Evolutionary conservation across 2,329 filamentous ascomycete species (phyloP).

Genomic region (Aspergillus awamori): DNA sequence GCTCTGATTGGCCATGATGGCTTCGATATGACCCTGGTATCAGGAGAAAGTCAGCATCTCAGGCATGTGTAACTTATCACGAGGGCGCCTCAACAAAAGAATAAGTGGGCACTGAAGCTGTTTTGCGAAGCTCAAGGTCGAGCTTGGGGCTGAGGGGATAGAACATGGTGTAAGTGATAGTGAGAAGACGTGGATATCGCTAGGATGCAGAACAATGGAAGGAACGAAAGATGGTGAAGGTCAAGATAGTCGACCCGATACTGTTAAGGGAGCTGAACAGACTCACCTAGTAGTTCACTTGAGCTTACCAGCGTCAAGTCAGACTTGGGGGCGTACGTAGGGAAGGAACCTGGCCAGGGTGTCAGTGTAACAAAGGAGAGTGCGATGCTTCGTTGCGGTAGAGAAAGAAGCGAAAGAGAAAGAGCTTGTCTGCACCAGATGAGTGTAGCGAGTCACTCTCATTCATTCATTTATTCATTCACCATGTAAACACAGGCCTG

Average conservation of each 20-base stretch:
- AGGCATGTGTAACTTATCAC: background rate
- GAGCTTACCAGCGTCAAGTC: background rate
- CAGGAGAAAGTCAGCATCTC: background rate
- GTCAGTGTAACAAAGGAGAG: constrained; percentile 1
- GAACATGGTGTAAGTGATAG: background rate
- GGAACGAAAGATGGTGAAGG: background rate
- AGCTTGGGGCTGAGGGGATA: background rate
- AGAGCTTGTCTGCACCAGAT: constrained; percentile 1
- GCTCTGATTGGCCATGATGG: background rate
- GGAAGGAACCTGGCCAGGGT: constrained; percentile 5
- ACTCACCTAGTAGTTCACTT: background rate
- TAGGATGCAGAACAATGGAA: background rate
- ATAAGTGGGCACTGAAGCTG: background rate
- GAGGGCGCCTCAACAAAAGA: background rate
- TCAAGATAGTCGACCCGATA: background rate
- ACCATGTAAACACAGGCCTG: background rate
- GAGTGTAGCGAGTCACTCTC: background rate
- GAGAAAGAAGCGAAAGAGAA: background rate
- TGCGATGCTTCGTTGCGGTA: background rate
- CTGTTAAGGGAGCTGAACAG: background rate
- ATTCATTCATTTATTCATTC: background rate
- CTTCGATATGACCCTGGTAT: background rate
- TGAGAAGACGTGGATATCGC: background rate
- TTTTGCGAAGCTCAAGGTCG: background rate
- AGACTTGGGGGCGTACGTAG: background rate